phyloP scores from a whole-genome alignment of 2,329 filamentous ascomycete species.

The Xylariaceae sp. region DNA sequence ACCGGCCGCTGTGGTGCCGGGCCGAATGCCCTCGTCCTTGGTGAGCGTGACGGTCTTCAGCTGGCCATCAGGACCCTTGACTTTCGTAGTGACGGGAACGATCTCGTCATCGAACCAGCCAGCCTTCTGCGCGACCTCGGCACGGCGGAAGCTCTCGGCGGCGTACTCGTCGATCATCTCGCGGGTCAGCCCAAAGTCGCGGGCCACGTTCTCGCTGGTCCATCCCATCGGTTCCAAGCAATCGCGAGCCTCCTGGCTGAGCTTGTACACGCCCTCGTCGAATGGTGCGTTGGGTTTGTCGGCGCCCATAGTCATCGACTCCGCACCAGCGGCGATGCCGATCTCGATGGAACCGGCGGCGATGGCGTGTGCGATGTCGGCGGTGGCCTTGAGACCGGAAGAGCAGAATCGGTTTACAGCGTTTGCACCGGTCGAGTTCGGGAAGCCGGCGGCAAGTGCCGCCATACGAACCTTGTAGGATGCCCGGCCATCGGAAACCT shows the following conservation, averaged over 20 bases:
- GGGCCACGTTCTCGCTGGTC: constrained; percentile 92
- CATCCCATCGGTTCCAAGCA: constrained; percentile 97
- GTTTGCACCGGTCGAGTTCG: constrained; percentile 78
- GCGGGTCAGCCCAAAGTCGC: constrained; percentile 80
- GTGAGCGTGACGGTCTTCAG: constrained; percentile 72
- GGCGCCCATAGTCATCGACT: constrained; percentile 76
- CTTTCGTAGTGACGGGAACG: constrained; percentile 72
- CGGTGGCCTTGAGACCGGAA: constrained; percentile 89
- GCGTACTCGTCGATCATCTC: constrained; percentile 81
- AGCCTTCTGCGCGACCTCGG: constrained; percentile 84
- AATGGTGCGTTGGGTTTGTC: constrained; percentile 70
- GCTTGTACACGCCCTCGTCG: constrained; percentile 66
- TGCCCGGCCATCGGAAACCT: constrained; percentile 81
- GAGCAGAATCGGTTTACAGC: constrained; percentile 96
- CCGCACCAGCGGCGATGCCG: constrained; percentile 82
- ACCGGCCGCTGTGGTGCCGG: constrained; percentile 79
- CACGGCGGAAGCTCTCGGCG: constrained; percentile 79
- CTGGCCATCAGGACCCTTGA: constrained; percentile 82
- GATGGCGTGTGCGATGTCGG: constrained; percentile 92
- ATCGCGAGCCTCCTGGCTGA: constrained; percentile 73
- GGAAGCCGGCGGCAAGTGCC: constrained; percentile 85
- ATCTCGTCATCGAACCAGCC: constrained; percentile 95
- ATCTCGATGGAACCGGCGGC: constrained; percentile 73
- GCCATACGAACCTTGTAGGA: constrained; percentile 90
- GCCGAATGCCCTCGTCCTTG: constrained; percentile 85